Percentiles rank a stretch among this genome's conserved stretches.
These are phyloP conservation scores for Fusarium albidum DNA, from an alignment of 2,329 filamentous ascomycete genomes.

Conservation along the genomic window DNA sequence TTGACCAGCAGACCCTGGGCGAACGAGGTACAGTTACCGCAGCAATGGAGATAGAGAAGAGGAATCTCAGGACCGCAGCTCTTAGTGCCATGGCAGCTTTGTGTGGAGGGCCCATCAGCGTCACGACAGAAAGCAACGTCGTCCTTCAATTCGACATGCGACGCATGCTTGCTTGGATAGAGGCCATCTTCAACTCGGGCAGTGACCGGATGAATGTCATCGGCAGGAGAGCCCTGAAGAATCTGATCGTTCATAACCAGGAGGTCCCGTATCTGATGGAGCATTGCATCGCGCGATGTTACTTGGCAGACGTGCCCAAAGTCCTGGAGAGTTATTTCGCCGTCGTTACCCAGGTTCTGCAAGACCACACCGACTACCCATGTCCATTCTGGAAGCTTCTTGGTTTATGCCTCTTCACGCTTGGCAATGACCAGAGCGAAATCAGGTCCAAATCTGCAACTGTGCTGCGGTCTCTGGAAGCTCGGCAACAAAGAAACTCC, in stretches of 20 bases:
- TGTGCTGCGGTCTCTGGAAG: conserved; percentile 82
- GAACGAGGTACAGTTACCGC: conserved; percentile 83
- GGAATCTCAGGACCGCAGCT: conserved; percentile 87
- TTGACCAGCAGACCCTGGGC: conserved; percentile 78
- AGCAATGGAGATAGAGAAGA: conserved; percentile 96
- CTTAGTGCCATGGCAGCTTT: conserved; percentile 95
- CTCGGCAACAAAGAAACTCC: conserved; percentile 79
- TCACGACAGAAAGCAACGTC: conserved; percentile 88
- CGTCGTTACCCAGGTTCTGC: conserved; percentile 87
- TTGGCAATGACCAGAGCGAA: conserved; percentile 90
- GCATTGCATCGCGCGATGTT: conserved; percentile 91
- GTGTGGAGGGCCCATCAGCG: conserved; percentile 84
- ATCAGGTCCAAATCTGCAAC: conserved; percentile 88
- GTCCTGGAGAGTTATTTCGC: conserved; percentile 95
- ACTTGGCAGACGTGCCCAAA: conserved; percentile 80
- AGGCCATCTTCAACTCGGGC: conserved; percentile 89
- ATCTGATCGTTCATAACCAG: conserved; percentile 89
- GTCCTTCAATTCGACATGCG: conserved; percentile 90
- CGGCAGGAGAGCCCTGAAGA: conserved; percentile 85
- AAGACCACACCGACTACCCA: conserved; percentile 82
- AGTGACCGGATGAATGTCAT: conserved; percentile 94
- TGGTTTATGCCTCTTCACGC: conserved; percentile 86
- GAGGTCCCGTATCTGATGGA: conserved; percentile 87
- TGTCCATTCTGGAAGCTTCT: conserved; percentile 91
- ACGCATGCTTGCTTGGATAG: conserved; percentile 94